Base-by-base conservation (phyloP, 2,329 filamentous ascomycete genomes). In the Alternaria burnsii region DNA sequence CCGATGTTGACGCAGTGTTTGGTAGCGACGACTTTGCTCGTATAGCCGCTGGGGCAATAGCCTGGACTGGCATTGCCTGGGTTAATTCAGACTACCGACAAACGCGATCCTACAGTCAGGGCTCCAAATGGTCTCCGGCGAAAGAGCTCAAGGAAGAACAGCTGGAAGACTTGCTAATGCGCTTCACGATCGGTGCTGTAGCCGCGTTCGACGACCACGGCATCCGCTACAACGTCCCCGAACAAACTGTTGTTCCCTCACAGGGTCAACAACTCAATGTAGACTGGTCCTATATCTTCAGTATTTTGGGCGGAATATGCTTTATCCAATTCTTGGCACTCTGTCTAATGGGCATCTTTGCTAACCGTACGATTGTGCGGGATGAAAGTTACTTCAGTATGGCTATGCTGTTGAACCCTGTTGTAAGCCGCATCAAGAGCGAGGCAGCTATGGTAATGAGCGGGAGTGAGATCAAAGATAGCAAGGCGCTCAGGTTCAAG, bases 201-300 rank as follows among this genome's bases (percentile, higher is more conserved):
- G 75, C 76, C 0, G 73, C 74, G 2, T 76, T 74, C 36, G 73
- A 78, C 48, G 73, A 78, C 44, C 74, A 76, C 28, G 74, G 76
- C 9, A 61, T 71, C 9, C 68, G 66, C 3, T 70, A 71, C 55
- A 66, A 63, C 8, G 41, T 75, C 9, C 46, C 20, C 0, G 51
- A 63, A 1, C 57, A 66, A 59, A 58, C 40, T 18, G 56, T 44
- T 0, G 41, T 66, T 11, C 60, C 66, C 2, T 47, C 38, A 0
- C 70, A 71, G 44, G 74, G 73, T 16, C 72, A 76, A 24, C 62
- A 69, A 40, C 60, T 78, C 10, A 67, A 67, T 8, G 74, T 75
- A 0, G 70, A 73, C 34, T 78, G 75, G 75, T 47, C 60, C 2
- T 76, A 70, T 28, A 46, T 76, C 1, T 50, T 59, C 4, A 38